Base-by-base conservation (phyloP, 116 monocot genomes). In the Cymodocea nodosa region DNA sequence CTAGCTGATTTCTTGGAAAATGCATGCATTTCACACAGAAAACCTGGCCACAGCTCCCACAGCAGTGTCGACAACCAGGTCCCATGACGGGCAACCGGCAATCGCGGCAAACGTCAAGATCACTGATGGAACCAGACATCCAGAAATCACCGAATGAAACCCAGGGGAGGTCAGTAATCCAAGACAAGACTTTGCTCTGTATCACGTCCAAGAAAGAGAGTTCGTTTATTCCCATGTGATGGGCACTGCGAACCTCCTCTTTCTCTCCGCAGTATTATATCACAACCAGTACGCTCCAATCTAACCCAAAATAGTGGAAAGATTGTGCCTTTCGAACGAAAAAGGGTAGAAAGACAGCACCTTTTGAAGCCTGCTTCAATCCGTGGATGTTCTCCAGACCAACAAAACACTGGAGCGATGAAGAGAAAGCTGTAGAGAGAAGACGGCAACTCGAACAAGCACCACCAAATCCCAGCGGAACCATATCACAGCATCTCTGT, bases 141-240 rank as follows among this genome's bases (percentile, higher is more conserved):
- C 52, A 51, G 19, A n/a, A 55, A 5, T 68, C 37, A 44, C 23
- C 35, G 52, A 14, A 72, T 2, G 60, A 70, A 60, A 70, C 60
- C 59, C 30, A 70, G 15, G 60, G 36, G 50, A 70, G 49, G 56
- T 65, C 72, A 15, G 62, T 34, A 37, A 74, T 59, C 74, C 74
- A 74, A 37, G 68, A 74, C 62, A 51, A 15, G 34, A 68, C 52
- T 52, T 74, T 74, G 23, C 16, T 64, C 64, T 65, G 71, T 20
- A 71, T 40, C 18, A 36, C 9, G 51, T 53, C 50, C 59, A 74
- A 51, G 20, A 74, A 59, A 3, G 59, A 59, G 35, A 1, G 57
- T n/a, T 66, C 50, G 51, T 59, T 17, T 52, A 74, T 23, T 68
- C 74, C 74, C 74, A 75, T 75, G 63, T 53, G 61, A 19, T 24